Evolutionary conservation across 2,329 filamentous ascomycete genomes (phyloP), one percentile per base, ranked within the genome.

Genomic region (Colletotrichum sansevieriae): DNA sequence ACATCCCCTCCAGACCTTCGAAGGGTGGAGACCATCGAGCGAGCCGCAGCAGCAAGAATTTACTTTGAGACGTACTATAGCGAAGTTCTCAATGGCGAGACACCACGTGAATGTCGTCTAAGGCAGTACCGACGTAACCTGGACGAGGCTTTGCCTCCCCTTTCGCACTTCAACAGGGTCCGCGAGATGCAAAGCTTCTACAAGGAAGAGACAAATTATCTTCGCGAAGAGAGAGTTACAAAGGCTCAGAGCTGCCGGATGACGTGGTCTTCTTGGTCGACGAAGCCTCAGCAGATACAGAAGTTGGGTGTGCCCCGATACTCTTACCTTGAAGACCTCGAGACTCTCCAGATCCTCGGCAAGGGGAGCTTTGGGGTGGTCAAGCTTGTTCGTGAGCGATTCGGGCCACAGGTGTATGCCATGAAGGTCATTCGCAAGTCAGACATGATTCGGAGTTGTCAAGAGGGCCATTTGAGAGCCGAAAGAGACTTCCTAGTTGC

Each of bases 401-500:
- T 13, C 13, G 15, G 41, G 25, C 47, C 49, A 6, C 86, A 92
- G 65, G 89, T 97, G 0, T 98, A 91, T 77, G 96, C 96, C 13
- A 98, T 98, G 95, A 98, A 98, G 77, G 92, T 97, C 37, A 98
- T 98, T 73, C 90, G 92, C 66, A 99, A 99, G 77, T 93, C 93
- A 1, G 90, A 94, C 64, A 98, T 98, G 95, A 85, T 98, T 63
- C 89, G 91, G 12, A 96, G 94, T 69, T 91, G 91, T 71, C 96
- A 98, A 80, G 95, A 98, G 79, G 95, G 93, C 0, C 96, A 98
- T 80, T 80, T 99, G 20, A 90, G 94, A 41, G 95, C 95, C 0
- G 95, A 99, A 77, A 85, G 95, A 72, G 96, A 98, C 74, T 97
- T 98, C 72, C 85, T 99, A 8, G 94, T 97, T 29, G 90, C 92